Conservation (phyloP, 441 rosid species). For the Euphorbia schlechtendalii region DNA sequence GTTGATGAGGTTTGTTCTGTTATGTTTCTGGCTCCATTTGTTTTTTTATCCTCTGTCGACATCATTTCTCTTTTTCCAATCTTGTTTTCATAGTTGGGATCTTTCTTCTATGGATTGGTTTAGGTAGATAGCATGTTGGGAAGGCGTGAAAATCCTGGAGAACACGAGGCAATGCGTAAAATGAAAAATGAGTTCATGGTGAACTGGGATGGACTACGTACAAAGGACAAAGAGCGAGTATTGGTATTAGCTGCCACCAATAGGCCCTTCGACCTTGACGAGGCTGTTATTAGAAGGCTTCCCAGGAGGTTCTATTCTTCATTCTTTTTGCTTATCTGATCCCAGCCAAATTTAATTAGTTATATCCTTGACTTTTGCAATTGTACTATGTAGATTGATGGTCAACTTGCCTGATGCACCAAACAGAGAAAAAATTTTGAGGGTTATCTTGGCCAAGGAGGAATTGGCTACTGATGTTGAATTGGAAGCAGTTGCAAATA, state of each 20-base stretch:
- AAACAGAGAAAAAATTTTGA: conserved; percentile 72
- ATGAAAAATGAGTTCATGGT: conserved; percentile 99
- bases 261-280: conserved; percentile 97
- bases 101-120: conserved; percentile 10
- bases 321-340: neutral
- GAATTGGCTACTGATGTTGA: conserved; percentile 68
- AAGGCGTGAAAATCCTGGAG: conserved; percentile 98
- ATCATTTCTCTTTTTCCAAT: neutral
- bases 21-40: neutral
- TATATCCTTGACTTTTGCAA: conserved; percentile 7
- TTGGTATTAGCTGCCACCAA: conserved; percentile 97
- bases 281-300: conserved; percentile 98
- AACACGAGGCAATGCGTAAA: conserved; percentile 99
- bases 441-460: conserved; percentile 82
- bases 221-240: conserved; percentile 93
- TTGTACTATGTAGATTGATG: conserved; percentile 68
- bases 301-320: conserved; percentile 61
- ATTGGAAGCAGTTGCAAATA: conserved; percentile 74
- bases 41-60: neutral
- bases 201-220: conserved; percentile 97
- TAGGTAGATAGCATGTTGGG: conserved; percentile 99
- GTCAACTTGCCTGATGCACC: conserved; percentile 88
- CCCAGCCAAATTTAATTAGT: neutral
- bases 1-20: conserved; percentile 82
- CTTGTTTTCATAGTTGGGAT: neutral